A percentile compares a stretch with the other conserved stretches of the same genome.
These are phyloP conservation scores for Colletotrichum sp. DNA, from an alignment of 2,329 filamentous ascomycete genomes.

Conservation along the genomic window DNA sequence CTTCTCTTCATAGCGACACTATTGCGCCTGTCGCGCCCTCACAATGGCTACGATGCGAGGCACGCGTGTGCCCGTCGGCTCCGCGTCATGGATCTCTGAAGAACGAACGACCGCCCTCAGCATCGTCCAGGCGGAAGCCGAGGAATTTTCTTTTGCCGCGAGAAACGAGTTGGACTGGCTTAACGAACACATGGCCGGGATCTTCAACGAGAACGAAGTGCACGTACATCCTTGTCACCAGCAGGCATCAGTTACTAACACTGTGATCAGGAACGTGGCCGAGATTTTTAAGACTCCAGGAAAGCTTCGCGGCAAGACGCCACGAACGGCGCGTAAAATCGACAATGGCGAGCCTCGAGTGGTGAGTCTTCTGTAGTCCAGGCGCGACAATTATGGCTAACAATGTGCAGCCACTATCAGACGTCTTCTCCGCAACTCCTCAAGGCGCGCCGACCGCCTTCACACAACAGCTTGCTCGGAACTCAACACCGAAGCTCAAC, in stretches of 20 bases:
- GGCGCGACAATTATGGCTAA: slow-evolving; percentile 27
- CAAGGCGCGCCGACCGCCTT: slow-evolving; percentile 61
- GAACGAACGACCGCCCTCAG: slow-evolving; percentile 81
- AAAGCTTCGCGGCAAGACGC: slow-evolving; percentile 82
- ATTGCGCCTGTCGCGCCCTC: slow-evolving; percentile 10
- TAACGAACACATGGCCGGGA: slow-evolving; percentile 97
- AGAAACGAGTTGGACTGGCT: slow-evolving; percentile 97
- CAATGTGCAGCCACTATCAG: slow-evolving; percentile 58
- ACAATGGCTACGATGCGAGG: slow-evolving; percentile 50
- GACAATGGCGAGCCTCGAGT: slow-evolving; percentile 64
- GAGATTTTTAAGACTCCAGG: slow-evolving; percentile 97
- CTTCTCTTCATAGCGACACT: slow-evolving; percentile 13
- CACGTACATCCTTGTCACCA: slow-evolving; percentile 53
- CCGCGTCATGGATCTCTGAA: slow-evolving; percentile 81
- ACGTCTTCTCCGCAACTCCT: slow-evolving; percentile 62
- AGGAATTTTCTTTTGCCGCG: slow-evolving; percentile 92
- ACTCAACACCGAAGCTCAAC: slow-evolving; percentile 62
- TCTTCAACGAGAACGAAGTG: slow-evolving; percentile 88
- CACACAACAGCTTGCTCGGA: slow-evolving; percentile 51
- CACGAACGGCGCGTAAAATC: slow-evolving; percentile 70
- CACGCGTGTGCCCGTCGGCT: slow-evolving; percentile 76
- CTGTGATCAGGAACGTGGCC: slow-evolving; percentile 73
- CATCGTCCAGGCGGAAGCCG: slow-evolving; percentile 80
- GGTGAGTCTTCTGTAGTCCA: slow-evolving; percentile 51
- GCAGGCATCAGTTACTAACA: background rate